Percentiles rank a stretch among this genome's conserved stretches.
phyloP scores from a whole-genome alignment of 2,329 filamentous ascomycete species.

The Ophiostoma australiae region DNA sequence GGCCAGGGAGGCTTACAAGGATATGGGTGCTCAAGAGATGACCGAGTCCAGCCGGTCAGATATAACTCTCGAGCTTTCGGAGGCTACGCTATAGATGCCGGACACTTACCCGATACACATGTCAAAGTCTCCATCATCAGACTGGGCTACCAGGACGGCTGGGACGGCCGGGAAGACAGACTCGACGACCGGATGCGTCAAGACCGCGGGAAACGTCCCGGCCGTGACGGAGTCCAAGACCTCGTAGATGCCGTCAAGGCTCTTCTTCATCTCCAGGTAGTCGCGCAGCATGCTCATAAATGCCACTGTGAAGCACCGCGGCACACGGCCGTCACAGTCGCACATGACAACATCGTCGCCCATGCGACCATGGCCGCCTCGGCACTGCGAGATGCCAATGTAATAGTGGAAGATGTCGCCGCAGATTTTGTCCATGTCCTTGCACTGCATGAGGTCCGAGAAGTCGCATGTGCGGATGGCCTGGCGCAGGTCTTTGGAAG shows the following conservation, averaged over 20 bases:
- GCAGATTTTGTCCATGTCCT: slow-evolving; percentile 20
- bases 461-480: slow-evolving; percentile 14
- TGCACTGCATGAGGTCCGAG: slow-evolving; percentile 11
- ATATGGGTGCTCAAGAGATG: background rate
- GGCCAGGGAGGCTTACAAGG: background rate
- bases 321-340: slow-evolving; percentile 26
- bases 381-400: slow-evolving; percentile 8
- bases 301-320: slow-evolving; percentile 18
- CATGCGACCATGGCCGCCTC: background rate
- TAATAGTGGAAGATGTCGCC: slow-evolving; percentile 22
- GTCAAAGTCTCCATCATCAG: background rate
- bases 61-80: background rate
- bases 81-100: background rate
- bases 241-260: background rate
- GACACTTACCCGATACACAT: background rate
- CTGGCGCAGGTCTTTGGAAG: slow-evolving; percentile 4
- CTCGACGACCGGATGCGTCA: background rate
- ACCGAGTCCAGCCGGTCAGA: background rate
- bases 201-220: background rate
- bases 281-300: slow-evolving; percentile 18
- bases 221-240: background rate
- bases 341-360: slow-evolving; percentile 25
- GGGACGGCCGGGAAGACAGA: background rate
- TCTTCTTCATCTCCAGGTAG: slow-evolving; percentile 2
- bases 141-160: too few species aligned